phyloP scores from a whole-genome alignment of 306 rosid species.

The Erythrophleum fordii region DNA sequence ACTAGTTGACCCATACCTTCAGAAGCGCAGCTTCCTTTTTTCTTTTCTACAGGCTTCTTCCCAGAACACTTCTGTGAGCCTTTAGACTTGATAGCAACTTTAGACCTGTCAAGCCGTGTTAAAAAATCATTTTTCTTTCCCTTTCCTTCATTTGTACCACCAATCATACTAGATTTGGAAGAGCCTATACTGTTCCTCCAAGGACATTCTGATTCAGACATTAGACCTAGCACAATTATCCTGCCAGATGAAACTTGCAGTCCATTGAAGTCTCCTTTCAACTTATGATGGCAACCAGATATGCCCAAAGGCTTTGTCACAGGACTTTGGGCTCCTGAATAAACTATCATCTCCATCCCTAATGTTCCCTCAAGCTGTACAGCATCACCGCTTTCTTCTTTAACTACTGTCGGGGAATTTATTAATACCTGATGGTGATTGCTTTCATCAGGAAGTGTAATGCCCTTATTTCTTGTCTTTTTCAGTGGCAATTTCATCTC shows the following conservation, averaged over 20 bases:
- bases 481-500: conserved; percentile 25
- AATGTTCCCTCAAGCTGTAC: conserved; percentile 39
- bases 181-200: conserved; percentile 52
- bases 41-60: conserved; percentile 48
- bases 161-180: conserved; percentile 38
- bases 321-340: conserved; percentile 38
- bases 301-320: conserved; percentile 34
- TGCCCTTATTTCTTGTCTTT: conserved; percentile 30
- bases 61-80: conserved; percentile 31
- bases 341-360: conserved; percentile 49
- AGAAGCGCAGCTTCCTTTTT: conserved; percentile 32
- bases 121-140: conserved; percentile 43
- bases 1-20: conserved; percentile 52
- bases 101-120: conserved; percentile 38
- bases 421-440: conserved; percentile 42
- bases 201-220: conserved; percentile 65
- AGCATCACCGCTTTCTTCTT: conserved; percentile 31
- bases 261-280: conserved; percentile 30
- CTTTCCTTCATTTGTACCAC: conserved; percentile 48
- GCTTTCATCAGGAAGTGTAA: conserved; percentile 38
- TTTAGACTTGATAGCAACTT: conserved; percentile 50
- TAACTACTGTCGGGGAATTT: conserved; percentile 34
- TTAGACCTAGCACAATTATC: conserved; percentile 60
- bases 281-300: conserved; percentile 18
- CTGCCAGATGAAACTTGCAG: conserved; percentile 40